Conservation (phyloP, 306 rosid species). For the Malus orientalis region DNA sequence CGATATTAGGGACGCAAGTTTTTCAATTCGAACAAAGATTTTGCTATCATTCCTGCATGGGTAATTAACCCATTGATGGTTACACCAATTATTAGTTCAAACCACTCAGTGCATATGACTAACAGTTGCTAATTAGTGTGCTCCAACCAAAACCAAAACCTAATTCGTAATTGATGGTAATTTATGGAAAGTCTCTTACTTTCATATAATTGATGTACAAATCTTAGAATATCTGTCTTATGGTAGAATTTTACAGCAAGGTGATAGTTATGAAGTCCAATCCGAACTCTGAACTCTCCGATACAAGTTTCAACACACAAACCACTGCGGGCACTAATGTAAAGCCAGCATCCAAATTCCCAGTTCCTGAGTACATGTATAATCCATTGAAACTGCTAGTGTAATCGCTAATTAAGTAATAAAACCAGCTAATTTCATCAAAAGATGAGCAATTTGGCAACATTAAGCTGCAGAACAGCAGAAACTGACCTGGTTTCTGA, state of each 20-base stretch:
- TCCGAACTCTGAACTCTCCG: background rate
- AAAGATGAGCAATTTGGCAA: background rate
- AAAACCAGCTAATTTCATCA: background rate
- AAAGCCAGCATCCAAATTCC: background rate
- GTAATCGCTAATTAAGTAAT: background rate
- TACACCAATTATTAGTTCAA: background rate
- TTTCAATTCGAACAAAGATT: background rate
- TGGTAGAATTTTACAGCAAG: background rate
- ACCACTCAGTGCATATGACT: background rate
- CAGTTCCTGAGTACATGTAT: background rate
- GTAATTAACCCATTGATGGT: background rate
- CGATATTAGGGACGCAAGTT: background rate
- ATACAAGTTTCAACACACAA: background rate
- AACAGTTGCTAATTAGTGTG: background rate
- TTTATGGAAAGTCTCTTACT: background rate
- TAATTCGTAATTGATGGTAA: background rate
- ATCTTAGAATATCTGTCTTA: background rate
- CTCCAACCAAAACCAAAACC: background rate
- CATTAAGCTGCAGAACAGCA: background rate
- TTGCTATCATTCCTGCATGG: background rate
- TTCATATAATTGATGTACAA: background rate
- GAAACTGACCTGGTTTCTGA: conserved; percentile 49
- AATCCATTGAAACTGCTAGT: background rate
- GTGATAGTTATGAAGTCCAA: background rate
- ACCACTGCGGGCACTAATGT: background rate